A percentile compares a stretch with the other conserved stretches of the same genome.
phyloP scores from a whole-genome alignment of 345 rosid species.

The Erysimum cheiranthoides region DNA sequence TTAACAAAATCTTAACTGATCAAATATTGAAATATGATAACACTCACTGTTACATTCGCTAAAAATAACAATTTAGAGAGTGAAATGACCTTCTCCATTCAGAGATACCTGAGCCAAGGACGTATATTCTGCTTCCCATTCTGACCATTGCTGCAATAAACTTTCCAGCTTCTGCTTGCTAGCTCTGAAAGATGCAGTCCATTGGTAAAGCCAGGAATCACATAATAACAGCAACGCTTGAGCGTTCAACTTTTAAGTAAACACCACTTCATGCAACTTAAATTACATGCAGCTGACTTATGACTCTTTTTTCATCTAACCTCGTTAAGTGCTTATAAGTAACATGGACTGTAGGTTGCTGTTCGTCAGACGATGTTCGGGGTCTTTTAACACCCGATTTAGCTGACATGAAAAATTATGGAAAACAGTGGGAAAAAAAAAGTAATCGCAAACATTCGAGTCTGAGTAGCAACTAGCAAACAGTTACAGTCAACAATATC shows the following conservation, averaged over 20 bases:
- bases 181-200: slow-evolving; percentile 60
- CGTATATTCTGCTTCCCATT: slow-evolving; percentile 75
- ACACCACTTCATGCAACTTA: slow-evolving; percentile 22
- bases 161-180: slow-evolving; percentile 86
- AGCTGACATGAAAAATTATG: slow-evolving; percentile 63
- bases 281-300: slow-evolving; percentile 4
- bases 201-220: slow-evolving; percentile 3
- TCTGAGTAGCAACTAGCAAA: neutral
- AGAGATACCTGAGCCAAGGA: slow-evolving; percentile 58
- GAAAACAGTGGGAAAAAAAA: slow-evolving; percentile 45
- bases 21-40: neutral
- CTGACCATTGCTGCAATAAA: slow-evolving; percentile 90
- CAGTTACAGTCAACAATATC: too few species aligned
- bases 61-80: slow-evolving; percentile 11
- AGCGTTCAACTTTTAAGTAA: slow-evolving; percentile 1
- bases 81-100: slow-evolving; percentile 30
- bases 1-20: slow-evolving; percentile 15
- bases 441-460: slow-evolving; percentile 23
- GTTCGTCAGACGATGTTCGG: slow-evolving; percentile 53
- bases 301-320: slow-evolving; percentile 47
- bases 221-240: slow-evolving; percentile 9
- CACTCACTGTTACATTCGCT: neutral
- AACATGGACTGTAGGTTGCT: slow-evolving; percentile 80
- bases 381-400: slow-evolving; percentile 68
- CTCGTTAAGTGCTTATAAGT: slow-evolving; percentile 71